Conservation (phyloP, 805 yeast genomes). For the Candida alai region DNA sequence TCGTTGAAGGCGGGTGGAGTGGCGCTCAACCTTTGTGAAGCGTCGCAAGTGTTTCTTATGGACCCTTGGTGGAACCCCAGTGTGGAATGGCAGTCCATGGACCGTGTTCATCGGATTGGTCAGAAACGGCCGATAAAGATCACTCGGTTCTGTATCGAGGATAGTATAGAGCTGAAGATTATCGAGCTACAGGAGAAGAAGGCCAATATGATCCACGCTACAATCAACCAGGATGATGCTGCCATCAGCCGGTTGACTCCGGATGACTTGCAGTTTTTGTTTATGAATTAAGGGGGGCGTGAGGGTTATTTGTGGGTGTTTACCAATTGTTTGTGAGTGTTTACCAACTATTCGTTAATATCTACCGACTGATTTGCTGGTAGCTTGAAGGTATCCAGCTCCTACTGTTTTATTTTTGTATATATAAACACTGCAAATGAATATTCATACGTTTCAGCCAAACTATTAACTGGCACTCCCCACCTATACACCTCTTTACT, state of each 20-base stretch:
- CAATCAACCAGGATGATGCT: conserved; percentile 86
- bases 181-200: conserved; percentile 95
- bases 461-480: no score
- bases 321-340: no score
- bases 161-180: conserved; percentile 93
- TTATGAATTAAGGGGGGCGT: conserved; percentile 67
- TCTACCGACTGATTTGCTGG: no score
- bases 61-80: conserved; percentile 99
- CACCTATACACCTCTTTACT: no score
- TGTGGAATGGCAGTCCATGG: conserved; percentile 98
- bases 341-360: no score
- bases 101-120: conserved; percentile 96
- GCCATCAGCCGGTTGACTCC: conserved; percentile 89
- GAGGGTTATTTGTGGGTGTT: no score
- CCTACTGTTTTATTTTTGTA: no score
- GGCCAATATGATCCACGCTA: conserved; percentile 97
- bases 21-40: conserved; percentile 93
- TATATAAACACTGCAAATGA: no score
- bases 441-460: no score
- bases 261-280: conserved; percentile 91
- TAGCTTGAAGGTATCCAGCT: no score
- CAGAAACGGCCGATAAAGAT: conserved; percentile 92
- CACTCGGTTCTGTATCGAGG: conserved; percentile 90
- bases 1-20: conserved; percentile 99
- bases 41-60: conserved; percentile 90